Conservation (phyloP, 2,329 filamentous ascomycete genomes). For the Fusarium ambrosium region DNA sequence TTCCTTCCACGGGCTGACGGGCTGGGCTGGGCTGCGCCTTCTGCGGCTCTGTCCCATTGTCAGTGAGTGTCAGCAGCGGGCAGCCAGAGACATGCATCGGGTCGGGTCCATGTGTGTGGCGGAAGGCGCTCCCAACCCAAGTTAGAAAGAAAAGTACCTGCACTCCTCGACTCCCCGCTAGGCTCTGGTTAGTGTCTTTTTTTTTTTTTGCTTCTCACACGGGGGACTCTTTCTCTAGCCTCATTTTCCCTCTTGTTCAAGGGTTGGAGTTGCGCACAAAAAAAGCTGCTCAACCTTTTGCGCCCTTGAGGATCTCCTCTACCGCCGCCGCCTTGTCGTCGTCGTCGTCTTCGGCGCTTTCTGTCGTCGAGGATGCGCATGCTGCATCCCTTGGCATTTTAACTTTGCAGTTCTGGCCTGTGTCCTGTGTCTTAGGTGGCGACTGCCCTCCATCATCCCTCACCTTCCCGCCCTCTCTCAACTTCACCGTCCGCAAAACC, state of each 20-base stretch:
- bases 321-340: background rate
- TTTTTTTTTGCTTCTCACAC: slow-evolving; percentile 22
- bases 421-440: slow-evolving; percentile 37
- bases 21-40: slow-evolving; percentile 8
- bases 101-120: slow-evolving; percentile 7
- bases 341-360: background rate
- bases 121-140: background rate
- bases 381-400: slow-evolving; percentile 9
- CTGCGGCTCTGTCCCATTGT: slow-evolving; percentile 22
- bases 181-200: slow-evolving; percentile 1
- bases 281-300: background rate
- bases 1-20: slow-evolving; percentile 1
- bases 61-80: background rate
- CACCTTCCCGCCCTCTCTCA: slow-evolving; percentile 22
- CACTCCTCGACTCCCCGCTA: slow-evolving; percentile 3
- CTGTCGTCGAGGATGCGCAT: slow-evolving; percentile 26
- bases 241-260: slow-evolving; percentile 20
- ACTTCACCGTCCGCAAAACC: slow-evolving; percentile 16
- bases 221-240: slow-evolving; percentile 28
- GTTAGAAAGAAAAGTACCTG: slow-evolving; percentile 6
- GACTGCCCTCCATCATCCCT: slow-evolving; percentile 33
- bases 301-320: slow-evolving; percentile 7
- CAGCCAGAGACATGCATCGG: slow-evolving; percentile 11
- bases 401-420: slow-evolving; percentile 26
- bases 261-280: slow-evolving; percentile 17